A percentile compares a stretch with the other conserved stretches of the same genome.
Conservation (phyloP, 2,329 filamentous ascomycete species). For the Huntiella decipiens region DNA sequence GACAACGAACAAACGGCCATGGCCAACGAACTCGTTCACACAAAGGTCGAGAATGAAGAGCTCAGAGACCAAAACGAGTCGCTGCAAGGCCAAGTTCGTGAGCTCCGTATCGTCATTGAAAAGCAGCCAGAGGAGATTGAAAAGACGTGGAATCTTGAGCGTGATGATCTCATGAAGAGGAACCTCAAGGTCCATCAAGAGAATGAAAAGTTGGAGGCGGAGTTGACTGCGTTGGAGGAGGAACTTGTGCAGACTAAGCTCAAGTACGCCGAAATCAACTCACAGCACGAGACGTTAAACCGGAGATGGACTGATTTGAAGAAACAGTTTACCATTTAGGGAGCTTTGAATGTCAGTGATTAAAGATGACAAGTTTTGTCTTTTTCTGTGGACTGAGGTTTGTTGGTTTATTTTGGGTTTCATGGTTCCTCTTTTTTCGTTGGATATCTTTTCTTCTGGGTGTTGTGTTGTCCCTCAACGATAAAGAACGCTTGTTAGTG, state of each 20-base stretch:
- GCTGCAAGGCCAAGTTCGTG: constrained; percentile 64
- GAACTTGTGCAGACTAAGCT: constrained; percentile 86
- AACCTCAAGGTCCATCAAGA: constrained; percentile 90
- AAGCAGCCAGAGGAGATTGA: constrained; percentile 82
- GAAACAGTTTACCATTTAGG: constrained; percentile 29
- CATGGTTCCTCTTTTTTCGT: constrained; percentile 1
- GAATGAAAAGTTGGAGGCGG: constrained; percentile 73
- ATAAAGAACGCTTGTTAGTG: not conserved
- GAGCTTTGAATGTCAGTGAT: not conserved
- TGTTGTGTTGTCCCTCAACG: not conserved
- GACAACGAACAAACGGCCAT: constrained; percentile 82
- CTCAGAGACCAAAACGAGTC: constrained; percentile 79
- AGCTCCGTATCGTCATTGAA: constrained; percentile 72
- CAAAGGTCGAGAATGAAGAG: constrained; percentile 85
- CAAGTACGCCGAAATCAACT: constrained; percentile 73
- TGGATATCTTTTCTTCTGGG: not conserved
- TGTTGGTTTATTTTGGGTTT: constrained; percentile 1
- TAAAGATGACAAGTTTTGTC: not conserved
- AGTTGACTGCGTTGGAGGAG: constrained; percentile 80
- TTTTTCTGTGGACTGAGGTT: not conserved
- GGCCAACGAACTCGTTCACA: constrained; percentile 75
- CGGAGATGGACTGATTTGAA: constrained; percentile 63
- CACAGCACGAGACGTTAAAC: constrained; percentile 50
- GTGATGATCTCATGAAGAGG: constrained; percentile 78
- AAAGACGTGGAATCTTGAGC: constrained; percentile 59